These are phyloP conservation scores for Glomus cerebriforme DNA, from an alignment of 192 early-diverging fungal genomes.

Conservation along the genomic window DNA sequence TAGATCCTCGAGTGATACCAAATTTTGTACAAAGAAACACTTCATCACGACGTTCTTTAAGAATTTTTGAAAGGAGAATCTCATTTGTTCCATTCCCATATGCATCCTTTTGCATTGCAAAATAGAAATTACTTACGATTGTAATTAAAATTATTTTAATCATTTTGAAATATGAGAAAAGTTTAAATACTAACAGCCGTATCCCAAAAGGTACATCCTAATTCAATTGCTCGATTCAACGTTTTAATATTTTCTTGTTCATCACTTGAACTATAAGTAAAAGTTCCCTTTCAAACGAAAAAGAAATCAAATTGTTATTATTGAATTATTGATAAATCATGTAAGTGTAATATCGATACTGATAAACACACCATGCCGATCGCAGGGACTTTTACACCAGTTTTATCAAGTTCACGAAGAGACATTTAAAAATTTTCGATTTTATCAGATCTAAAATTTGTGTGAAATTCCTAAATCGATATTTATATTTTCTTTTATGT, in stretches of 20 bases:
- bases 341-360: neutral
- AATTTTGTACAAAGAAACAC: constrained; percentile 69
- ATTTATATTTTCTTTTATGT: no score
- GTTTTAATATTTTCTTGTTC: constrained; percentile 43
- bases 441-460: no score
- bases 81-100: constrained; percentile 64
- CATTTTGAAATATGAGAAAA: no score
- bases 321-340: no score
- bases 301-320: no score
- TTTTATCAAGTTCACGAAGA: constrained; percentile 41
- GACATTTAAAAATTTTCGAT: no score
- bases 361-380: constrained; percentile 47
- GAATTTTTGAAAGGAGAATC: constrained; percentile 48
- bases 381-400: constrained; percentile 41
- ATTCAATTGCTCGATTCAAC: constrained; percentile 52
- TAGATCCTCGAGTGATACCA: constrained; percentile 42
- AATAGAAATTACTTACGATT: no score
- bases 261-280: constrained; percentile 38
- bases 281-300: neutral
- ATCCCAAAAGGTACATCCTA: constrained; percentile 62
- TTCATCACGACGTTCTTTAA: constrained; percentile 51
- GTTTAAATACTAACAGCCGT: constrained; percentile 37
- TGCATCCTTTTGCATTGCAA: constrained; percentile 45
- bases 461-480: no score
- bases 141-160: no score